A percentile compares a stretch with the other conserved stretches of the same genome.
Evolutionary conservation across 768 basidiomycete genomes (phyloP).

Genomic region (Auricularia sp.): DNA sequence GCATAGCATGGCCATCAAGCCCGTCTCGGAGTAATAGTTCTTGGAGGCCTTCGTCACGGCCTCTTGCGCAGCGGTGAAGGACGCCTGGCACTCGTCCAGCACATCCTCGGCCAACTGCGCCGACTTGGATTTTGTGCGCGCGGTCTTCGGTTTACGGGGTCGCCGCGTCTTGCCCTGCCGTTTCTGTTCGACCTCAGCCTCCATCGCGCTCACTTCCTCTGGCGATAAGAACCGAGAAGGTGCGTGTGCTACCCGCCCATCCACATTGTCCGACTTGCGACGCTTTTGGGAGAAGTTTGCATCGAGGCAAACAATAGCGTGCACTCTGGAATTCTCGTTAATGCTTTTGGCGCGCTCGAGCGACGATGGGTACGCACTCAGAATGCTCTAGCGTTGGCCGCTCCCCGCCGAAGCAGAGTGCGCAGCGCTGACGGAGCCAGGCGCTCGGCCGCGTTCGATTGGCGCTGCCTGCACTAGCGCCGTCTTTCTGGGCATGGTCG

Average conservation of each 20-base stretch:
- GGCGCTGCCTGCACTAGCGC: too few species aligned
- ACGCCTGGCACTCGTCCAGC: constrained; percentile 26
- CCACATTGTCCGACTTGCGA: neutral
- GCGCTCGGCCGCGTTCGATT: neutral
- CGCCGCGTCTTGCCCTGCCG: neutral
- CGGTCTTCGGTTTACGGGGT: too few species aligned
- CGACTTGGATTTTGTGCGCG: neutral
- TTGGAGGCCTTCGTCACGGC: constrained; percentile 13
- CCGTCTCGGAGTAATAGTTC: constrained; percentile 7
- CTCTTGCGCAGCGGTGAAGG: constrained; percentile 1
- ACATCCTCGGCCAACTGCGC: constrained; percentile 1
- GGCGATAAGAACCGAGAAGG: neutral
- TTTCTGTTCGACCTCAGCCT: neutral
- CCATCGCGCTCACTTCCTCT: neutral
- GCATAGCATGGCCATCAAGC: constrained; percentile 12
- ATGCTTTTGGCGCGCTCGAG: too few species aligned
- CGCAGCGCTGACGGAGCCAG: neutral
- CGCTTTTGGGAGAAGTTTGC: constrained; percentile 1
- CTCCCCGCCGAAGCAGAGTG: constrained; percentile 5
- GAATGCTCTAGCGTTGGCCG: neutral
- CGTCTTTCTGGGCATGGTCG: too few species aligned
- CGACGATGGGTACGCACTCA: neutral
- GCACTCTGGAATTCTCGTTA: too few species aligned
- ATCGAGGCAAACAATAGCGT: constrained; percentile 4
- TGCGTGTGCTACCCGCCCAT: neutral